Evolutionary conservation across 306 rosid species (phyloP).

Genomic region (Trifolium repens): DNA sequence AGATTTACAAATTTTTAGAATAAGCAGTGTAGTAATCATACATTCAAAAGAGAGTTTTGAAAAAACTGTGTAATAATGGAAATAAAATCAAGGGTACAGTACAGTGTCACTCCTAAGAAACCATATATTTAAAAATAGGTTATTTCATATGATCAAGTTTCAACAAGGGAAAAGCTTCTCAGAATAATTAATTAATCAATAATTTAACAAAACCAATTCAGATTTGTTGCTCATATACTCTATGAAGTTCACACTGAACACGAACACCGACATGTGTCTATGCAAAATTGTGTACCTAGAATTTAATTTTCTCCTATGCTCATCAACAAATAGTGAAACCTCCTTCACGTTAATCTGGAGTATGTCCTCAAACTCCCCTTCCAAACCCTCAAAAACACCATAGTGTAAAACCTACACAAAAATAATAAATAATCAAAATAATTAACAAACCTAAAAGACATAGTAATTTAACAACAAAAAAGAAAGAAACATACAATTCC

Average conservation of each 20-base stretch:
- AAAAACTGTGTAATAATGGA: not conserved
- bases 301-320: slow-evolving; percentile 67
- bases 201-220: no score
- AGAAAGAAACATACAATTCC: slow-evolving; percentile 57
- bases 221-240: not conserved
- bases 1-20: slow-evolving; percentile 13
- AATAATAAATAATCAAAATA: not conserved
- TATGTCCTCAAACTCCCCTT: slow-evolving; percentile 44
- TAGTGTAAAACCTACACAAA: slow-evolving; percentile 65
- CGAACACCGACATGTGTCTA: no score
- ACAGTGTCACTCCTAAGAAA: no score
- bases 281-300: slow-evolving; percentile 50
- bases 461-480: no score
- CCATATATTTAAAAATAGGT: no score
- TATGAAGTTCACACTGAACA: no score
- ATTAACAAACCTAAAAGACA: no score
- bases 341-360: slow-evolving; percentile 51
- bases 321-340: slow-evolving; percentile 68
- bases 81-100: not conserved
- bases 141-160: no score
- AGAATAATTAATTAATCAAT: no score
- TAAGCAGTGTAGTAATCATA: slow-evolving; percentile 17
- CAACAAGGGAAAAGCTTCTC: no score
- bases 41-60: not conserved
- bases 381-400: slow-evolving; percentile 56